phyloP scores from a whole-genome alignment of 257 asterid species.

The Solanum acaule region DNA sequence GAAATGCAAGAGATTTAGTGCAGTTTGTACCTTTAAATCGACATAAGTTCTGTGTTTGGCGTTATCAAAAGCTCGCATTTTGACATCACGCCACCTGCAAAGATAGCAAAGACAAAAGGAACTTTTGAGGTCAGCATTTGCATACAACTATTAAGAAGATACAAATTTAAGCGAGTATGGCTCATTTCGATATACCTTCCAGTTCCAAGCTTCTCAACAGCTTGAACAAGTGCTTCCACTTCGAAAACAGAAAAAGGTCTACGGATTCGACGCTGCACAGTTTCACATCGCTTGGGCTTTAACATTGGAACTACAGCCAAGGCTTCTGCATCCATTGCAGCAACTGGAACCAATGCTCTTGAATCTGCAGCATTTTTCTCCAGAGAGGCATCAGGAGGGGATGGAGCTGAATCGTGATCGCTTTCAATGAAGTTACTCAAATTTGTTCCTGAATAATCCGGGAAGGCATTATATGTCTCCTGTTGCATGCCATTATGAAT shows the following conservation, averaged over 20 bases:
- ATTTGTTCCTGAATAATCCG: slow-evolving; percentile 22
- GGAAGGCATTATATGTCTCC: slow-evolving; percentile 14
- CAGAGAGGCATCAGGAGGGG: slow-evolving; percentile 34
- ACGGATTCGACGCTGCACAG: slow-evolving; percentile 60
- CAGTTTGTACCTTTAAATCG: slow-evolving; percentile 13
- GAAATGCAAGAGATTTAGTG: not conserved
- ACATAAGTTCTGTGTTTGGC: slow-evolving; percentile 19
- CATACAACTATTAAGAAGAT: not conserved
- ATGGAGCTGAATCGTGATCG: slow-evolving; percentile 49
- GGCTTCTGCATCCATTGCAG: slow-evolving; percentile 34
- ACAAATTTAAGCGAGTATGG: not conserved
- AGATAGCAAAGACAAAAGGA: not conserved
- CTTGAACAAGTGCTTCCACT: slow-evolving; percentile 76
- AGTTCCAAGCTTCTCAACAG: slow-evolving; percentile 33
- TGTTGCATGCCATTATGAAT: slow-evolving; percentile 17
- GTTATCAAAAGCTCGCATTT: slow-evolving; percentile 16
- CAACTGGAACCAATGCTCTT: slow-evolving; percentile 43
- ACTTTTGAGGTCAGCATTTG: not conserved
- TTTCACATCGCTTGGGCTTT: slow-evolving; percentile 54
- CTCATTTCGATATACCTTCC: slow-evolving; percentile 16
- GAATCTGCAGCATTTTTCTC: slow-evolving; percentile 35
- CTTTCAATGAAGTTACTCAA: slow-evolving; percentile 40
- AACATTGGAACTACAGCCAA: slow-evolving; percentile 41
- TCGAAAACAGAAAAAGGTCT: slow-evolving; percentile 72
- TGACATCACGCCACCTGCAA: slow-evolving; percentile 18